phyloP scores from a whole-genome alignment of 2,329 filamentous ascomycete genomes.

The Teratosphaeria pseudoeucalypti region DNA sequence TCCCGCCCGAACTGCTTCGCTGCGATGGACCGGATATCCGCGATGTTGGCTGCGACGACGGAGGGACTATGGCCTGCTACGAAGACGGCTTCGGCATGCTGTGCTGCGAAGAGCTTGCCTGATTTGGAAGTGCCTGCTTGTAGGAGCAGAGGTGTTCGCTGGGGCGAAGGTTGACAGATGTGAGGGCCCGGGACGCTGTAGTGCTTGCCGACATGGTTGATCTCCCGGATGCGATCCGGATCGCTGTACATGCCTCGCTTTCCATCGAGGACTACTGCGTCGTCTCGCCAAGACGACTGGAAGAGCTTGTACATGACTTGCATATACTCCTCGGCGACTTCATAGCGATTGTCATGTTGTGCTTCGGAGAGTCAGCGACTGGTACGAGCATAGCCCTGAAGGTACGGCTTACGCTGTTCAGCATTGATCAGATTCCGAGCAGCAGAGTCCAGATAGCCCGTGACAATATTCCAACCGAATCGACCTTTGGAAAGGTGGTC shows the following conservation, averaged over 20 bases:
- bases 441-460: slow-evolving; percentile 52
- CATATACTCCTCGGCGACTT: slow-evolving; percentile 52
- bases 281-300: slow-evolving; percentile 45
- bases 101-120: slow-evolving; percentile 56
- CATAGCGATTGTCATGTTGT: slow-evolving; percentile 40
- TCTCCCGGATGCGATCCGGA: slow-evolving; percentile 48
- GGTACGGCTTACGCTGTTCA: slow-evolving; percentile 27
- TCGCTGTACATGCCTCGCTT: slow-evolving; percentile 46
- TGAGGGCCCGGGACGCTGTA: background rate
- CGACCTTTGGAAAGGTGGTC: slow-evolving; percentile 53
- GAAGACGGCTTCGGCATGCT: slow-evolving; percentile 61
- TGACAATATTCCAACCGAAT: slow-evolving; percentile 59
- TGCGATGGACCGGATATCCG: background rate
- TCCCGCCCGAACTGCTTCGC: slow-evolving; percentile 40
- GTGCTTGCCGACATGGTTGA: slow-evolving; percentile 47
- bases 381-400: background rate
- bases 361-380: background rate
- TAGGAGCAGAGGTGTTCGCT: slow-evolving; percentile 45
- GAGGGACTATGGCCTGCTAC: slow-evolving; percentile 33
- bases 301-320: slow-evolving; percentile 40
- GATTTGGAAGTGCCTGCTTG: slow-evolving; percentile 60
- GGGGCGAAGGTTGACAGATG: slow-evolving; percentile 26
- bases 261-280: slow-evolving; percentile 46
- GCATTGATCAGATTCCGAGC: slow-evolving; percentile 50
- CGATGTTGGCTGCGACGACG: background rate